These are phyloP conservation scores for Aspergillus sp. DNA, from an alignment of 2,329 filamentous ascomycete species.

Conservation along the genomic window DNA sequence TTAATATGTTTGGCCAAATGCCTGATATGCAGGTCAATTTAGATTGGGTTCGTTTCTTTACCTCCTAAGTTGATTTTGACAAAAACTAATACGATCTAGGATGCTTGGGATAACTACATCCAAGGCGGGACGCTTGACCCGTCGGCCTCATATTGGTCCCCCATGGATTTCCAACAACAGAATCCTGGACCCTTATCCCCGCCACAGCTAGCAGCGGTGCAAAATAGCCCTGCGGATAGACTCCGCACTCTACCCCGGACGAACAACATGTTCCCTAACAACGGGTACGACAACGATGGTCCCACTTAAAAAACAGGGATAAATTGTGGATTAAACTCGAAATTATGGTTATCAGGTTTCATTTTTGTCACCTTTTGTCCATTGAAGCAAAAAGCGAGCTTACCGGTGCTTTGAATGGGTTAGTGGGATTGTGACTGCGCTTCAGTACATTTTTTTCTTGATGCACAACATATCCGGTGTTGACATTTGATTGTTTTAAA, in stretches of 20 bases:
- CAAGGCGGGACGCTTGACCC: slow-evolving; percentile 55
- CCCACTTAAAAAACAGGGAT: background rate
- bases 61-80: slow-evolving; percentile 15
- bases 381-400: background rate
- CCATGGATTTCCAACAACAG: slow-evolving; percentile 33
- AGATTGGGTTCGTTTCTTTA: slow-evolving; percentile 59
- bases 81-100: slow-evolving; percentile 43
- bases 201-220: slow-evolving; percentile 18
- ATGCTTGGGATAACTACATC: slow-evolving; percentile 69
- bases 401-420: background rate
- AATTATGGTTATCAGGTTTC: background rate
- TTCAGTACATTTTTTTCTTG: background rate
- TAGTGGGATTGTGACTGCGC: background rate
- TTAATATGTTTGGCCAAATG: slow-evolving; percentile 57
- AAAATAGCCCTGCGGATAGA: slow-evolving; percentile 17
- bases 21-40: slow-evolving; percentile 58
- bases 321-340: background rate
- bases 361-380: background rate
- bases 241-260: slow-evolving; percentile 16
- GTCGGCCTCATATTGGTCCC: slow-evolving; percentile 40
- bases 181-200: slow-evolving; percentile 23
- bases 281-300: slow-evolving; percentile 15
- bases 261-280: slow-evolving; percentile 17
- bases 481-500: background rate
- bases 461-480: background rate